Base-by-base conservation (phyloP, 1,284 basidiomycete genomes). In the Leccinum insolens region DNA sequence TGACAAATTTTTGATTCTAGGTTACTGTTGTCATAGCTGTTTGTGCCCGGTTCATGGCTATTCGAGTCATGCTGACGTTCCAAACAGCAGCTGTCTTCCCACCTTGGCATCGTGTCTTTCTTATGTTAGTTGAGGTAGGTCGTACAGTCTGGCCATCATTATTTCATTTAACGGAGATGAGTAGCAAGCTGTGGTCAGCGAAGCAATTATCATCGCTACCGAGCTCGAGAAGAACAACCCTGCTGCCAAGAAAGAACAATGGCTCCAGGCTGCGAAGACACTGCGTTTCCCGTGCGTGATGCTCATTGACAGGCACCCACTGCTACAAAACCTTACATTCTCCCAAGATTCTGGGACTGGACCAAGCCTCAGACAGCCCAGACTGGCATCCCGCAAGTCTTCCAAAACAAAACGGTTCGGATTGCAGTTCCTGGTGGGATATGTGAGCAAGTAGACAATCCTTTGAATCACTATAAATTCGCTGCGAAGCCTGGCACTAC, bases 11-110 rank as follows among this genome's bases (percentile, higher is more conserved):
- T 4, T 25, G 9, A 60, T 7, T 37, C 12, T 63, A 72, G 71
- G 71, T 1, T 72, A 72, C 44, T 72, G 71, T 63, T 71, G 69
- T n/a, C 71, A 72, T 46, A 44, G 15, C 14, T 62, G 71, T 74
- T n/a, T 7, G 69, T 63, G 7, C 3, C 7, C 20, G 2, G 8
- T 2, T 14, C 9, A 3, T 1, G 1, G 6, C 3, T 17, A 25
- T 59, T 34, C 2, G 3, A 61, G 7, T 2, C 7, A 8, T 12
- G 12, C 22, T 74, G 55, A 72, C 39, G 57, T 55, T 44, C 15
- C 14, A 2, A 61, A 65, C 60, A 72, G 71, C 69, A 39, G 62
- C 71, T 34, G 9, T 72, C 17, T 72, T 72, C 60, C 71, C 71
- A 15, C 31, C 73, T n/a, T 72, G 71, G 71, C 71, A 72, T 11